Percentiles rank a stretch among this genome's conserved stretches.
Conservation (phyloP, 2,329 filamentous ascomycete species). For the Clonostachys chloroleuca region DNA sequence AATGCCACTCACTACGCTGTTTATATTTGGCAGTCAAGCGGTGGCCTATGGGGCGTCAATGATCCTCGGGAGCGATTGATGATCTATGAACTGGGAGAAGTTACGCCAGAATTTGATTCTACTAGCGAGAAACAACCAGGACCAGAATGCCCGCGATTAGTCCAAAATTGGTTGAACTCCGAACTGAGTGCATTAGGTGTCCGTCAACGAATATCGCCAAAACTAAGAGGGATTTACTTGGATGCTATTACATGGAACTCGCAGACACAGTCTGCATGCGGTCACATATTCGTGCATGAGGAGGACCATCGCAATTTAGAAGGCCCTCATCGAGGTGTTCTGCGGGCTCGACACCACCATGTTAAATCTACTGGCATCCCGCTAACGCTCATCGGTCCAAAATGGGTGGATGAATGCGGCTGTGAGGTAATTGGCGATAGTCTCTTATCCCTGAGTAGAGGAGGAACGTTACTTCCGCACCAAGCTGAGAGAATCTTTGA, state of each 20-base stretch:
- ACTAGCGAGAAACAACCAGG: slow-evolving; percentile 28
- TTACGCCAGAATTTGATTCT: slow-evolving; percentile 46
- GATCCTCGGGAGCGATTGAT: slow-evolving; percentile 52
- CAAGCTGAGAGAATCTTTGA: neutral
- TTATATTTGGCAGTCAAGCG: slow-evolving; percentile 58
- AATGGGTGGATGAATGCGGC: slow-evolving; percentile 42
- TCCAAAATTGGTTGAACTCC: slow-evolving; percentile 42
- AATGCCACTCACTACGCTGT: slow-evolving; percentile 55
- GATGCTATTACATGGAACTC: slow-evolving; percentile 34
- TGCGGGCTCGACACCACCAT: slow-evolving; percentile 34
- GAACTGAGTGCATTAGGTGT: slow-evolving; percentile 49
- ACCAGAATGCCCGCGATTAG: slow-evolving; percentile 30
- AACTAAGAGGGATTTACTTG: slow-evolving; percentile 43
- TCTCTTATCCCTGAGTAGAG: slow-evolving; percentile 36
- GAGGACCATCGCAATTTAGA: slow-evolving; percentile 47
- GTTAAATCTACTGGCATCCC: slow-evolving; percentile 50
- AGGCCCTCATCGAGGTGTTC: slow-evolving; percentile 34
- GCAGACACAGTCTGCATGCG: slow-evolving; percentile 12
- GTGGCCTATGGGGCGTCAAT: slow-evolving; percentile 49
- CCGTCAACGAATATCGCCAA: slow-evolving; percentile 45
- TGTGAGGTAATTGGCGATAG: slow-evolving; percentile 22
- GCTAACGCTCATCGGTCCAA: slow-evolving; percentile 41
- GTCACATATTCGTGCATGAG: slow-evolving; percentile 49
- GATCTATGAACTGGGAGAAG: slow-evolving; percentile 53
- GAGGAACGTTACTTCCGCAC: neutral